These are phyloP conservation scores for Lycium ferocissimum DNA, from an alignment of 257 asterid species.

Conservation along the genomic window DNA sequence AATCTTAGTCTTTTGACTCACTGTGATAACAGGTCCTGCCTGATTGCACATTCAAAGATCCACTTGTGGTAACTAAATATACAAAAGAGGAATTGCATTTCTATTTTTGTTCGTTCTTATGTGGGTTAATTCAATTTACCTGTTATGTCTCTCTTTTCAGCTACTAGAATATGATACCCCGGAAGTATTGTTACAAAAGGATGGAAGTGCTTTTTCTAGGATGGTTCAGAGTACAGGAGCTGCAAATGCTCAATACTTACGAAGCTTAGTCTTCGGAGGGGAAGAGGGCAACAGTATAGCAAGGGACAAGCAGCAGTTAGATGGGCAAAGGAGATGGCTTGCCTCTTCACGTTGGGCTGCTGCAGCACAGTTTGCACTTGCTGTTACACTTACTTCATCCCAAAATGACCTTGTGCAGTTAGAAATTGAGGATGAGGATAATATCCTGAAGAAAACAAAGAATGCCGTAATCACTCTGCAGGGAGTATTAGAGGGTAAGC, in stretches of 20 bases:
- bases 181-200: slow-evolving; percentile 63
- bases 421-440: slow-evolving; percentile 62
- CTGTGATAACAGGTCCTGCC: not conserved
- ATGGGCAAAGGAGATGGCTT: slow-evolving; percentile 83
- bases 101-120: not conserved
- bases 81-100: not conserved
- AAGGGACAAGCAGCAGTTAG: slow-evolving; percentile 50
- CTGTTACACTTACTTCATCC: slow-evolving; percentile 84
- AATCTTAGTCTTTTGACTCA: not conserved
- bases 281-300: slow-evolving; percentile 43
- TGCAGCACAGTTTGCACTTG: slow-evolving; percentile 89
- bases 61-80: not conserved
- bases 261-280: slow-evolving; percentile 66
- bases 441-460: slow-evolving; percentile 75
- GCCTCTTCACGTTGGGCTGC: slow-evolving; percentile 98
- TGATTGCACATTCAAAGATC: not conserved
- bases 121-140: not conserved
- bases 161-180: slow-evolving; percentile 86
- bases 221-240: slow-evolving; percentile 98
- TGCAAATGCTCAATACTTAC: slow-evolving; percentile 89
- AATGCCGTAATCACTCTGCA: slow-evolving; percentile 90
- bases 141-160: slow-evolving; percentile 43
- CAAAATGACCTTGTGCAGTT: slow-evolving; percentile 79
- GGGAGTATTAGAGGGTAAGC: slow-evolving; percentile 92
- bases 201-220: slow-evolving; percentile 85